These are phyloP conservation scores for Ogataea paradorogensis DNA, from an alignment of 805 yeast genomes.

Conservation along the genomic window DNA sequence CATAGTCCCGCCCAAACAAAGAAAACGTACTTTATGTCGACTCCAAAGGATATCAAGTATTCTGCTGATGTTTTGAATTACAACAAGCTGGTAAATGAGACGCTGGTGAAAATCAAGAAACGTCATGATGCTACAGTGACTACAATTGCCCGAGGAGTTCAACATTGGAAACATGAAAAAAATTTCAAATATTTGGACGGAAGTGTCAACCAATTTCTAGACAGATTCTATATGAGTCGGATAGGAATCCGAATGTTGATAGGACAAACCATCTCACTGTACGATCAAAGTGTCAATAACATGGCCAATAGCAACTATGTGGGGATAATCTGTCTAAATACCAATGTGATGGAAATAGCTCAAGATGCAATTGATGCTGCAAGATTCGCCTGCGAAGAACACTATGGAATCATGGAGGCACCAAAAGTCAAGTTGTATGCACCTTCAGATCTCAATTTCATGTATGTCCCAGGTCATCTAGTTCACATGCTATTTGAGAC, in stretches of 20 bases:
- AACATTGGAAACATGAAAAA: slow-evolving; percentile 73
- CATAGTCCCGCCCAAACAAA: slow-evolving; percentile 15
- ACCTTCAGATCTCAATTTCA: slow-evolving; percentile 70
- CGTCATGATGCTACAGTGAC: slow-evolving; percentile 93
- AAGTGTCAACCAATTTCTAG: slow-evolving; percentile 76
- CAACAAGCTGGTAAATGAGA: slow-evolving; percentile 62
- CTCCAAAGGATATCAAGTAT: slow-evolving; percentile 58
- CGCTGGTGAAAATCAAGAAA: slow-evolving; percentile 67
- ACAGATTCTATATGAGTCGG: slow-evolving; percentile 83
- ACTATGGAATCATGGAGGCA: slow-evolving; percentile 82
- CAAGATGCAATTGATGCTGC: slow-evolving; percentile 90
- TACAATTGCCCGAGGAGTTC: slow-evolving; percentile 88
- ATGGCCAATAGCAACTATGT: slow-evolving; percentile 67
- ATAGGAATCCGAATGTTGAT: slow-evolving; percentile 91
- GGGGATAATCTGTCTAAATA: slow-evolving; percentile 83
- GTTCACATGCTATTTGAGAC: slow-evolving; percentile 90
- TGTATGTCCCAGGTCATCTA: slow-evolving; percentile 92
- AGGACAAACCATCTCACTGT: slow-evolving; percentile 87
- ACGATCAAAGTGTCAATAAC: slow-evolving; percentile 28
- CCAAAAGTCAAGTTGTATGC: slow-evolving; percentile 80
- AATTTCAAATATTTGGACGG: slow-evolving; percentile 53
- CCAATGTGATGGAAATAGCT: slow-evolving; percentile 80
- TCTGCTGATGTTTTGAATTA: slow-evolving; percentile 72
- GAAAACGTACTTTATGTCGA: slow-evolving; percentile 48
- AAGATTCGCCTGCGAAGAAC: slow-evolving; percentile 85